A percentile compares a stretch with the other conserved stretches of the same genome.
These are phyloP conservation scores for Leccinum pellstonianum DNA, from an alignment of 768 basidiomycete species.

Conservation along the genomic window DNA sequence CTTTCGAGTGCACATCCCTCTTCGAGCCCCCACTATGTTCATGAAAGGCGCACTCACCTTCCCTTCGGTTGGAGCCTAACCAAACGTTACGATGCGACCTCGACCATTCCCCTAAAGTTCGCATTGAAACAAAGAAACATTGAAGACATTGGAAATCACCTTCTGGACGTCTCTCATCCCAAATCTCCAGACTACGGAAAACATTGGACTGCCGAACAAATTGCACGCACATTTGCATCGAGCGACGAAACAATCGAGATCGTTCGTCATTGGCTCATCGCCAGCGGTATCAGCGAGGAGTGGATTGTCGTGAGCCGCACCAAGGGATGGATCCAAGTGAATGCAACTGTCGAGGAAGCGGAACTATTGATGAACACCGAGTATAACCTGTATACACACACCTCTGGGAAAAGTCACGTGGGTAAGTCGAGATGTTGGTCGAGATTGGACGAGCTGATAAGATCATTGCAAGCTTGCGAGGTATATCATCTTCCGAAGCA, in stretches of 20 bases:
- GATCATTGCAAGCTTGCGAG: conserved; percentile 26
- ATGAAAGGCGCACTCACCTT: conserved; percentile 39
- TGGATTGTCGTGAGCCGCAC: conserved; percentile 17
- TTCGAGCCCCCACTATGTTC: conserved; percentile 29
- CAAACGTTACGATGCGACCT: conserved; percentile 35
- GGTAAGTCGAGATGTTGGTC: conserved; percentile 14
- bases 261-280: conserved; percentile 30
- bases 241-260: conserved; percentile 20
- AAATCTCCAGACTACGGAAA: conserved; percentile 33
- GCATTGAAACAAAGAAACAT: conserved; percentile 35
- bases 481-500: conserved; percentile 34
- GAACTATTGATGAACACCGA: conserved; percentile 33
- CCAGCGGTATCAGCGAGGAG: conserved; percentile 23
- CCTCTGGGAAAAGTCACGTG: conserved; percentile 26
- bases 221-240: conserved; percentile 30
- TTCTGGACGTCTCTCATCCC: conserved; percentile 35
- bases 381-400: conserved; percentile 33
- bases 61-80: conserved; percentile 39
- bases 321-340: conserved; percentile 30
- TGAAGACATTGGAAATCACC: conserved; percentile 22
- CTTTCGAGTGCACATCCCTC: conserved; percentile 18
- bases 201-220: conserved; percentile 31
- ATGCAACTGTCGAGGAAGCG: conserved; percentile 32
- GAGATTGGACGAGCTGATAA: background rate
- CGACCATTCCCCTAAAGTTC: conserved; percentile 29